Evolutionary conservation across 495 filamentous ascomycete genomes (phyloP).

Genomic region (Diplogelasinospora grovesii): DNA sequence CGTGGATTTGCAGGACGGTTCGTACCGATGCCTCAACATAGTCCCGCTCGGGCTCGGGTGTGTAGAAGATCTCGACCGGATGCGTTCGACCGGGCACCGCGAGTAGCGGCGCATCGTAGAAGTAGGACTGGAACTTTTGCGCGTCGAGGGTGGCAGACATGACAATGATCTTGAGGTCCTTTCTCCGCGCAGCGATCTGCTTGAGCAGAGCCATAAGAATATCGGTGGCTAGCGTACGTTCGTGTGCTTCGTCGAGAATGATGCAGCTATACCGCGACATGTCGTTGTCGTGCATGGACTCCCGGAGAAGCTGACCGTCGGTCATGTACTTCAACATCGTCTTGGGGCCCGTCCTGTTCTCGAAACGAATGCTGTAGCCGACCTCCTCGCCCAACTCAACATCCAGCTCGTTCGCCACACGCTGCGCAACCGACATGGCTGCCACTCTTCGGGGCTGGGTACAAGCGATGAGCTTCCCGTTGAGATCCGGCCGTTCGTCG

Average conservation of each 20-base stretch:
- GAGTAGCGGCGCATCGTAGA: constrained; percentile 85
- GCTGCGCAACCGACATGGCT: constrained; percentile 97
- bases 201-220: constrained; percentile 94
- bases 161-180: constrained; percentile 93
- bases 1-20: constrained; percentile 94
- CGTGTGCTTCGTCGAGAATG: constrained; percentile 97
- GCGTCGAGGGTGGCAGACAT: constrained; percentile 98
- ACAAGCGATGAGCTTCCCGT: constrained; percentile 86
- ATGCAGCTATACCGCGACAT: constrained; percentile 92
- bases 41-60: constrained; percentile 89
- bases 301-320: constrained; percentile 95
- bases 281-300: constrained; percentile 96
- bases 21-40: constrained; percentile 93
- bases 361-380: constrained; percentile 98
- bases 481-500: constrained; percentile 86
- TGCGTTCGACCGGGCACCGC: constrained; percentile 94
- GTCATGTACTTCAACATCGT: constrained; percentile 99
- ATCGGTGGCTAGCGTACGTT: constrained; percentile 90
- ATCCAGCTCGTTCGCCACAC: constrained; percentile 96
- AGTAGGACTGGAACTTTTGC: constrained; percentile 97
- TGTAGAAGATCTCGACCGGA: constrained; percentile 98
- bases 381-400: constrained; percentile 91
- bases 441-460: constrained; percentile 97
- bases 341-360: constrained; percentile 85
- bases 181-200: constrained; percentile 67